Evolutionary conservation across 2,329 filamentous ascomycete species (phyloP).

Genomic region (Juglanconis oblonga): DNA sequence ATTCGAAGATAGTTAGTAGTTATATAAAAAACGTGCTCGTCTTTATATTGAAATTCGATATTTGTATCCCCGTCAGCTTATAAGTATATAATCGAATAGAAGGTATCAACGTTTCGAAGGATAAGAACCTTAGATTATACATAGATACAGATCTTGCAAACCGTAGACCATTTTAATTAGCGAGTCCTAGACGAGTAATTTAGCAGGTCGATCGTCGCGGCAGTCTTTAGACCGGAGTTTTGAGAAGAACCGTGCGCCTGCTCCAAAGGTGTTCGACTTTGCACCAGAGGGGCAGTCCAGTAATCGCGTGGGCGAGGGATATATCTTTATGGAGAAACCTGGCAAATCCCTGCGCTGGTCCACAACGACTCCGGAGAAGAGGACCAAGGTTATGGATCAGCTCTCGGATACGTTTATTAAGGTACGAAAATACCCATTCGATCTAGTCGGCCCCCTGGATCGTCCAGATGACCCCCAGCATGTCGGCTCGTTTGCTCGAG

Average conservation of each 20-base stretch:
- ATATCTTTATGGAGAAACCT: too few species aligned
- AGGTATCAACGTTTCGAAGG: neutral
- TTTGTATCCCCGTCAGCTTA: neutral
- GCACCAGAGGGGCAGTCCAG: too few species aligned
- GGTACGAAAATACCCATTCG: too few species aligned
- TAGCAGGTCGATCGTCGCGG: neutral
- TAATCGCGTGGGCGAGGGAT: too few species aligned
- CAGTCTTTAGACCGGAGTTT: neutral
- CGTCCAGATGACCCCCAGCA: too few species aligned
- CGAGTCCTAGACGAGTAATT: neutral
- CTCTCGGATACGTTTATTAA: too few species aligned
- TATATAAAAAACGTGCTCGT: neutral
- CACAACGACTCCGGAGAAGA: too few species aligned
- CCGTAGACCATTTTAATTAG: neutral
- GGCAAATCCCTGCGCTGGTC: too few species aligned
- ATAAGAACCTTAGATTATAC: neutral
- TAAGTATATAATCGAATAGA: neutral
- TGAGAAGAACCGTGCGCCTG: neutral
- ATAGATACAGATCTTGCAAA: neutral
- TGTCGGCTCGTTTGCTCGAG: too few species aligned
- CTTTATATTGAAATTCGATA: neutral
- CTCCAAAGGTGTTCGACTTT: too few species aligned
- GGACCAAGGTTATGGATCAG: too few species aligned
- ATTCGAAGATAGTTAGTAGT: conserved; percentile 2
- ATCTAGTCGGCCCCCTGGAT: too few species aligned